These are phyloP conservation scores for Trapa incisa DNA, from an alignment of 345 rosid species.

Conservation along the genomic window DNA sequence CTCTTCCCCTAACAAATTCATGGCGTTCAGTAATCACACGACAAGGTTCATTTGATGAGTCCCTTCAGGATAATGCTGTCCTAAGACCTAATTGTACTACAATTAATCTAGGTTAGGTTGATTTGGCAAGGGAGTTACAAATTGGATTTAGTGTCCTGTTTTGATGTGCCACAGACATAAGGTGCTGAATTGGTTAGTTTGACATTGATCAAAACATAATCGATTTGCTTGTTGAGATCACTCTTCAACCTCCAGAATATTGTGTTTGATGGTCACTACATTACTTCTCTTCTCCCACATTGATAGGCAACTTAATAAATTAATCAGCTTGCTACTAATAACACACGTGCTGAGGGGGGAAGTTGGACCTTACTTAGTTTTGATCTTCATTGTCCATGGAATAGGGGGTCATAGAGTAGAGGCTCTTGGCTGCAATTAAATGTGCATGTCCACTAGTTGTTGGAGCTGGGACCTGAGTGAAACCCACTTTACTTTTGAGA, in stretches of 20 bases:
- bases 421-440: background rate
- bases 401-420: background rate
- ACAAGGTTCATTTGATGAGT: background rate
- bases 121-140: background rate
- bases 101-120: background rate
- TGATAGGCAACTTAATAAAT: no score
- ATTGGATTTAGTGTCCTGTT: background rate
- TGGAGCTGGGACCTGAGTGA: background rate
- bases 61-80: background rate
- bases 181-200: background rate
- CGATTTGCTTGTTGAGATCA: background rate
- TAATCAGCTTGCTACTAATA: no score
- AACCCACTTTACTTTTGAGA: conserved; percentile 1
- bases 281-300: no score
- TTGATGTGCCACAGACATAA: background rate
- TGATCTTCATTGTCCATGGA: background rate
- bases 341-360: background rate
- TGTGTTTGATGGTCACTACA: background rate
- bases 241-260: background rate
- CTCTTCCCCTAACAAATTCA: background rate
- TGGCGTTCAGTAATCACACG: background rate
- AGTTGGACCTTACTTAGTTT: background rate
- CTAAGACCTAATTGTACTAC: background rate
- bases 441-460: background rate
- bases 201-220: no score